Evolutionary conservation across 2,329 filamentous ascomycete species (phyloP), one percentile per base, ranked within the genome.

Genomic region (Cucurbitaria berberidis): DNA sequence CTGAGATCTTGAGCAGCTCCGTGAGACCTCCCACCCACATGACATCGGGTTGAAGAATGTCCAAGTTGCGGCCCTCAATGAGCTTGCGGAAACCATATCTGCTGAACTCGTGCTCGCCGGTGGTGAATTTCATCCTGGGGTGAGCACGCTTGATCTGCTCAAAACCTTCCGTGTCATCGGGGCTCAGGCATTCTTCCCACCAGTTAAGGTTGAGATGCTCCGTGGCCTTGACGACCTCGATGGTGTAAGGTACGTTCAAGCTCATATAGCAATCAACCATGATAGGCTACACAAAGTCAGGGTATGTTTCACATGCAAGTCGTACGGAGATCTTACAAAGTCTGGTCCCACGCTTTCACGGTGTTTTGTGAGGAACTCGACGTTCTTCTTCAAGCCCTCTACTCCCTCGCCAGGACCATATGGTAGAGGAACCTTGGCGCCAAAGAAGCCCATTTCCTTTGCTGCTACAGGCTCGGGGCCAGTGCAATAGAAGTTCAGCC

Each of bases 201-300:
- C 93, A 97, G 80, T 96, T 92, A 74, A 97, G 93, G 75, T 93
- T 84, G 62, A 96, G 84, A 63, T 92, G 87, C 65, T 90, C 85
- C 72, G 89, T 91, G 45, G 88, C 89, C 77, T 93, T 90, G 55
- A 90, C 93, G 21, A 97, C 82, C 76, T 96, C 89, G 64, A 97
- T 96, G 3, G 91, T 96, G 78, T 97, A 97, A 1, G 90, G 80
- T 22, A 97, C 93, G 68, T 93, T 96, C 69, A 97, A 81, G 63
- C 89, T 93, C 93, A 97, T 97, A 78, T 96, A 97, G 82, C 93
- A 97, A 78, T 97, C 93, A 5, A 97, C 93, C 82, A 96, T 93
- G 62, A 97, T 83, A 40, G 93, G 74, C 29, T 30, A 13, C 5
- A 8, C 29, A 8, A 30, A 30, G 15, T 30, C 29, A 30, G 29